Base-by-base conservation (phyloP, 805 yeast genomes). In the Cyberlindnera mycetangii region DNA sequence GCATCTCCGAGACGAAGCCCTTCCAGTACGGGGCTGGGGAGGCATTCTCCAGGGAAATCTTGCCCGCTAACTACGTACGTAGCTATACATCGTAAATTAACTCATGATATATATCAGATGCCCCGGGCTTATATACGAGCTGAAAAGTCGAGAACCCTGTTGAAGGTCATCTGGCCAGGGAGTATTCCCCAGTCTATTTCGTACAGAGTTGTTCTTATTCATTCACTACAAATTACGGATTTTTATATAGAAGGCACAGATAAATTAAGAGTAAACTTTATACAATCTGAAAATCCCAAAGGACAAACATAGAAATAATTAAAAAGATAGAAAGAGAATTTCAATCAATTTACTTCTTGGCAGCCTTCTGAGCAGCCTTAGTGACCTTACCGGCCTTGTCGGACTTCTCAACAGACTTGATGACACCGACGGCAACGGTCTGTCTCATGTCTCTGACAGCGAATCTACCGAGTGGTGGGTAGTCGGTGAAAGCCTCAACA, bases 391-490 rank as follows among this genome's bases (percentile, higher is more conserved):
- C 90, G 67, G 89, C 87, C 68, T 74, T 76, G 75, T 81, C 84
- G 60, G 86, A 68, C 89, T 89, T 68, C 42, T 79, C 95, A 65
- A 89, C 96, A 86, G 72, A 90, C 97, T 90, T 97, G 97, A 45
- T 45, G 34, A 45, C 49, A 45, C 49, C 49, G 18, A 90, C 97
- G 72, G 97, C 97, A 67, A 90, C 97, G 66, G 97, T 90, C 79
- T 89, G 97, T 86, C 97, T 87, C 97, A 89, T 89, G 79, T 89
- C 97, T 86, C 97, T 90, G 82, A 89, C 97, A 72, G 92, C 92
- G 79, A 90, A 83, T 85, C 98, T 89, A 81, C 96, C 93, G 74
- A 92, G 76, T 81, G 96, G 98, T 73, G 95, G 97, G 86, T 89
- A 89, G 72, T 87, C 92, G 68, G 83, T 75, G 85, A 83, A 90